These are phyloP conservation scores for Moricandia moricandioides DNA, from an alignment of 345 rosid genomes.

Conservation along the genomic window DNA sequence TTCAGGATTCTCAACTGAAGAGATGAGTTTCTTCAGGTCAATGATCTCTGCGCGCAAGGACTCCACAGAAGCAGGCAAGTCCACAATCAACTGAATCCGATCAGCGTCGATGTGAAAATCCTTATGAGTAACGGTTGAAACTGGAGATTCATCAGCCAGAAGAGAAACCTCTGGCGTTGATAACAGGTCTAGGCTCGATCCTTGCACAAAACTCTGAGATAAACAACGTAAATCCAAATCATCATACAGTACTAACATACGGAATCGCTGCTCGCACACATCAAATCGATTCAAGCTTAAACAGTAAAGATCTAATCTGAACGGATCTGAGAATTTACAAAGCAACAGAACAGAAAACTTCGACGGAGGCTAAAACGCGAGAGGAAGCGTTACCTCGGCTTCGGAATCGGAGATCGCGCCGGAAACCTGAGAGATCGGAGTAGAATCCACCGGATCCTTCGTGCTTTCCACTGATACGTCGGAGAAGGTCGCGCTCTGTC, in stretches of 20 bases:
- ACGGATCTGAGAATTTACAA: conserved; percentile 5
- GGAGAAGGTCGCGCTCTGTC: conserved; percentile 31
- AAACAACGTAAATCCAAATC: conserved; percentile 4
- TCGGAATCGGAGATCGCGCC: conserved; percentile 32
- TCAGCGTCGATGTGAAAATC: conserved; percentile 7
- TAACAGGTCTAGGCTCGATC: conserved; percentile 20
- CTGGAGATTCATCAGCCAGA: conserved; percentile 20
- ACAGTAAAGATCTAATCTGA: not conserved
- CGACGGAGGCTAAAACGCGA: conserved; percentile 3
- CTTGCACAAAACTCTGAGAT: conserved; percentile 32
- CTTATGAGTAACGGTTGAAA: conserved; percentile 17
- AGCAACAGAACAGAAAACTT: not conserved
- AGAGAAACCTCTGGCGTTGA: conserved; percentile 20
- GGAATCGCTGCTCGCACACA: not conserved
- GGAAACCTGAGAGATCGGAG: conserved; percentile 25
- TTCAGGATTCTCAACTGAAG: conserved; percentile 1
- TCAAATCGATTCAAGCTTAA: not conserved
- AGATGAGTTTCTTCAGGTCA: conserved; percentile 26
- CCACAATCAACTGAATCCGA: conserved; percentile 18
- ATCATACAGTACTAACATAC: not conserved
- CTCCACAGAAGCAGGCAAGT: conserved; percentile 20
- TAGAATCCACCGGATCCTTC: conserved; percentile 19
- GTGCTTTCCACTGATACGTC: conserved; percentile 23
- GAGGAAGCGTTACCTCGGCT: conserved; percentile 29
- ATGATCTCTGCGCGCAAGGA: conserved; percentile 24